Percentiles rank a stretch among this genome's conserved stretches.
These are phyloP conservation scores for Kondoa subrosea DNA, from an alignment of 768 basidiomycete genomes.

Conservation along the genomic window DNA sequence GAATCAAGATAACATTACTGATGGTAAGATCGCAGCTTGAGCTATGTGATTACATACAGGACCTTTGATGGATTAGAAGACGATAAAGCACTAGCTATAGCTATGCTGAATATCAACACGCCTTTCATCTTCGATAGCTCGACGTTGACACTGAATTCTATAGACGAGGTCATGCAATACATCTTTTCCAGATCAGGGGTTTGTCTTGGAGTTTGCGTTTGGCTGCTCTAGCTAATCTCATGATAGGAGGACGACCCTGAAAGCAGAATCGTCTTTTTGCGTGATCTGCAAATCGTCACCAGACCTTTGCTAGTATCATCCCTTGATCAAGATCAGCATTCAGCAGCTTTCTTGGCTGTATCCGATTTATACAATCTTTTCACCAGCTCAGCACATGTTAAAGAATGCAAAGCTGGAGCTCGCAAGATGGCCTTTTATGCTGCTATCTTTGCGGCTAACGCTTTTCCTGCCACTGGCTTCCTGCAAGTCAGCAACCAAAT, in stretches of 20 bases:
- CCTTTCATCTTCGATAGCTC: conserved; percentile 8
- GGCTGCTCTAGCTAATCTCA: neutral
- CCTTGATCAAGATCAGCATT: neutral
- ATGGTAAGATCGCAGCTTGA: neutral
- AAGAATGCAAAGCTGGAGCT: neutral
- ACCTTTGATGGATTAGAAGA: neutral
- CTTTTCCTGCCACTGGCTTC: neutral
- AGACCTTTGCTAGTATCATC: neutral
- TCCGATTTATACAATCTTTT: neutral
- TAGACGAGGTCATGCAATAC: neutral
- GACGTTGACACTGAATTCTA: neutral
- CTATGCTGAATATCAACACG: neutral
- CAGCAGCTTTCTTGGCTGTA: neutral
- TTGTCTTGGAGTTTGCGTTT: neutral
- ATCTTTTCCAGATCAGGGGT: neutral
- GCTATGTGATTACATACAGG: neutral
- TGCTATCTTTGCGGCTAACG: neutral
- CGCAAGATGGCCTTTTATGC: conserved; percentile 3
- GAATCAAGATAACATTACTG: neutral
- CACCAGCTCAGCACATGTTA: neutral
- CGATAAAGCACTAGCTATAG: neutral
- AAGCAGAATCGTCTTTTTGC: neutral
- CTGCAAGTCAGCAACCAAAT: neutral
- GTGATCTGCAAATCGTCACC: neutral
- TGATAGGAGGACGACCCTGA: neutral